These are phyloP conservation scores for Volvariella surrecta DNA, from an alignment of 1,284 basidiomycete species.

Conservation along the genomic window DNA sequence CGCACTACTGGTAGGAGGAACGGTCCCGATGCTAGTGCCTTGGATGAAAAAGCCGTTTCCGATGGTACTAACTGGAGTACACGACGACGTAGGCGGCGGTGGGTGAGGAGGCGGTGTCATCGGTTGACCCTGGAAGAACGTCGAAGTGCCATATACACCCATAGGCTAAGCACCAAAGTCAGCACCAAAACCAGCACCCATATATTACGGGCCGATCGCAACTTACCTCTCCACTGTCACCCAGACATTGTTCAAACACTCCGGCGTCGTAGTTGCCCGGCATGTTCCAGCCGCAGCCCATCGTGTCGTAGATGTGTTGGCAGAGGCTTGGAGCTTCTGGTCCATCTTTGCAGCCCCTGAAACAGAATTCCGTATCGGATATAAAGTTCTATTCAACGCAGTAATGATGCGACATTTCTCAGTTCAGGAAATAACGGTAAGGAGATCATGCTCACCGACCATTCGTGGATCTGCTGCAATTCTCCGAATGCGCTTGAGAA, in stretches of 20 bases:
- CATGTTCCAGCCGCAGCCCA: constrained; percentile 65
- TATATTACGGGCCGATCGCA: no score
- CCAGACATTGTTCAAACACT: constrained; percentile 51
- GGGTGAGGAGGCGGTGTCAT: constrained; percentile 54
- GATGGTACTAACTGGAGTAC: constrained; percentile 33
- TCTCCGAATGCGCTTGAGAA: constrained; percentile 65
- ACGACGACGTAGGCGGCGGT: constrained; percentile 44
- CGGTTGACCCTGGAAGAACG: constrained; percentile 57
- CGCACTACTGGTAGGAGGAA: constrained; percentile 5
- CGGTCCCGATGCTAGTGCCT: constrained; percentile 17
- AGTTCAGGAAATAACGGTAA: neutral
- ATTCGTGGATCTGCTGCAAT: constrained; percentile 51
- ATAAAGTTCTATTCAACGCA: constrained; percentile 40
- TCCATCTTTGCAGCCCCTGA: constrained; percentile 60
- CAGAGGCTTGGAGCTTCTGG: constrained; percentile 51
- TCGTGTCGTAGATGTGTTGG: constrained; percentile 56
- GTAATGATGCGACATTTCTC: neutral
- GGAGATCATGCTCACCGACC: constrained; percentile 40
- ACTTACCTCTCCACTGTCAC: constrained; percentile 40
- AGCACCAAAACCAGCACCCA: constrained; percentile 3
- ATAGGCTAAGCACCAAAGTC: constrained; percentile 35
- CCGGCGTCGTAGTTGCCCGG: constrained; percentile 52
- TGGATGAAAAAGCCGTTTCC: constrained; percentile 28
- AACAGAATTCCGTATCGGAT: constrained; percentile 55
- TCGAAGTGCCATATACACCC: constrained; percentile 63